A percentile compares a stretch with the other conserved stretches of the same genome.
Evolutionary conservation across 2,329 filamentous ascomycete species (phyloP).

Genomic region (Lithohypha guttulata): DNA sequence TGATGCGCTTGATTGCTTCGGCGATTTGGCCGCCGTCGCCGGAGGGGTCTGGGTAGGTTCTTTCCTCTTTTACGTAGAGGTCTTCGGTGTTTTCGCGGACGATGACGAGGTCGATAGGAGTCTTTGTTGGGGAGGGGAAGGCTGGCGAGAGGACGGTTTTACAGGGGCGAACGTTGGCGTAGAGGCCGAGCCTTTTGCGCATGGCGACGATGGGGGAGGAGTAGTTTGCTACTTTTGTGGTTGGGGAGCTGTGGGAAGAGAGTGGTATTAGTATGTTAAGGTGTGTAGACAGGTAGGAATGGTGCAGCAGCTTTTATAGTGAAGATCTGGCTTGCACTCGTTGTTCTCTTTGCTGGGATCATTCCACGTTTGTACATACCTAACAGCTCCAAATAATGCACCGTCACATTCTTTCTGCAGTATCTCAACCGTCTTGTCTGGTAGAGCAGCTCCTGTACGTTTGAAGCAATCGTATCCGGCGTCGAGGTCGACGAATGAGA

Average conservation of each 20-base stretch:
- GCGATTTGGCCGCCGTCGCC: slow-evolving; percentile 69
- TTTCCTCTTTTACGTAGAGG: slow-evolving; percentile 94
- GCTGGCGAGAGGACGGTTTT: slow-evolving; percentile 56
- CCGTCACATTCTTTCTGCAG: slow-evolving; percentile 87
- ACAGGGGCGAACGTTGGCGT: slow-evolving; percentile 94
- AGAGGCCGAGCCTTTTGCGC: slow-evolving; percentile 87
- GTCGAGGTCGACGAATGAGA: slow-evolving; percentile 85
- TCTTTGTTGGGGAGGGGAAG: slow-evolving; percentile 31
- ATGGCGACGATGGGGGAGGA: slow-evolving; percentile 93
- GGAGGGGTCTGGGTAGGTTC: slow-evolving; percentile 57
- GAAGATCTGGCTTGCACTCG: too few relatives aligned
- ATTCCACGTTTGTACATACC: slow-evolving; percentile 36
- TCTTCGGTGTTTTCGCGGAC: slow-evolving; percentile 99
- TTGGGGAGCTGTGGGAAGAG: slow-evolving; percentile 57
- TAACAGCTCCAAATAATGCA: slow-evolving; percentile 91
- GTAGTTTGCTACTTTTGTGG: slow-evolving; percentile 84
- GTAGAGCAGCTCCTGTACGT: slow-evolving; percentile 75
- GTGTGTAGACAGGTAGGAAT: too few relatives aligned
- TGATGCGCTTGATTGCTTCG: slow-evolving; percentile 96
- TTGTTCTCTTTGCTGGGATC: too few relatives aligned
- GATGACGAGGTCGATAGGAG: slow-evolving; percentile 89
- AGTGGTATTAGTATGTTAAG: too few relatives aligned
- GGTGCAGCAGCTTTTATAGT: too few relatives aligned
- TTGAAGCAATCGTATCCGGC: slow-evolving; percentile 93
- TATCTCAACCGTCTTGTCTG: slow-evolving; percentile 81